These are phyloP conservation scores for Amesomyces nigricolor DNA, from an alignment of 2,329 filamentous ascomycete genomes.

Conservation along the genomic window DNA sequence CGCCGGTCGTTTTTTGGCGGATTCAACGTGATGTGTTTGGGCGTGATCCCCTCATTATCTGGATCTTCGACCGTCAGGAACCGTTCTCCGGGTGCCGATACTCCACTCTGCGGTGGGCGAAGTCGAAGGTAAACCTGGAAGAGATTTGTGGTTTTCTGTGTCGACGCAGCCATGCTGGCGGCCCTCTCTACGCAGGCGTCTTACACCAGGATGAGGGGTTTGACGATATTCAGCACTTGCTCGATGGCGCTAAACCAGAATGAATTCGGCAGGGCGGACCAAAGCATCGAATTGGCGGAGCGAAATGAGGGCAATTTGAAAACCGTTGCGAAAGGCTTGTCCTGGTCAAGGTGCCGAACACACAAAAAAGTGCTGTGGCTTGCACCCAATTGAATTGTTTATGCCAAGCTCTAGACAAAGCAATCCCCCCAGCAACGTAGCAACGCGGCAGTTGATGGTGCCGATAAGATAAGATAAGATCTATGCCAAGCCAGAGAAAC, in stretches of 20 bases:
- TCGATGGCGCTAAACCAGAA: too few species aligned
- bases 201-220: neutral
- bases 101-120: constrained; percentile 55
- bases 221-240: too few species aligned
- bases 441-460: neutral
- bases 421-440: constrained; percentile 23
- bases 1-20: constrained; percentile 74
- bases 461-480: constrained; percentile 23
- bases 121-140: constrained; percentile 91
- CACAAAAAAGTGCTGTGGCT: neutral
- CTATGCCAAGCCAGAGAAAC: neutral
- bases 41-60: constrained; percentile 34
- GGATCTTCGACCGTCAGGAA: constrained; percentile 71
- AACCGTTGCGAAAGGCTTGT: neutral
- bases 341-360: neutral
- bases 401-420: constrained; percentile 8
- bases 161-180: constrained; percentile 18
- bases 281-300: neutral
- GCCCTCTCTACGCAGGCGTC: constrained; percentile 14
- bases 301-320: neutral
- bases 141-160: constrained; percentile 46
- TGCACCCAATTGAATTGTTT: constrained; percentile 24
- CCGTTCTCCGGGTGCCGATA: constrained; percentile 48
- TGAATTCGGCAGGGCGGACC: too few species aligned
- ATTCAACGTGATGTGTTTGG: constrained; percentile 70